These are phyloP conservation scores for Pisolithus thermaeus DNA, from an alignment of 1,284 basidiomycete species.

Conservation along the genomic window DNA sequence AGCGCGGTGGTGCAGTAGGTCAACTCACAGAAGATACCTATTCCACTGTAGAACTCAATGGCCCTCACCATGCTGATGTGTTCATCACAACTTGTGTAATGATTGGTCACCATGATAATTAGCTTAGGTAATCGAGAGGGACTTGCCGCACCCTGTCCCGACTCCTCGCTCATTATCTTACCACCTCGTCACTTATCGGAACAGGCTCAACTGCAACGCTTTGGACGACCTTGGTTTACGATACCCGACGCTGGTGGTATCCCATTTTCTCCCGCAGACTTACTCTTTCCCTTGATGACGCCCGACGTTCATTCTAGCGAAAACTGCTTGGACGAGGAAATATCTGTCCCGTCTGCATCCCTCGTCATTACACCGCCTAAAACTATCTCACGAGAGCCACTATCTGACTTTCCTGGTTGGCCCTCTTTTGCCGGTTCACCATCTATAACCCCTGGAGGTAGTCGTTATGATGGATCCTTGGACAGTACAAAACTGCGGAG, in stretches of 20 bases:
- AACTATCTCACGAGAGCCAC: constrained; percentile 5
- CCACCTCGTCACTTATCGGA: no score
- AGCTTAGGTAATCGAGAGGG: constrained; percentile 14
- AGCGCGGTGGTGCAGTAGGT: constrained; percentile 8
- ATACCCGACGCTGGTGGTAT: background rate
- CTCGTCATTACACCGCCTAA: constrained; percentile 11
- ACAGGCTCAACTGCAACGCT: background rate
- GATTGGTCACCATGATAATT: no score
- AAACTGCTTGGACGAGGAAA: constrained; percentile 3
- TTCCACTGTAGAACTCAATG: constrained; percentile 75
- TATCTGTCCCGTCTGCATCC: constrained; percentile 4
- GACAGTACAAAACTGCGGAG: constrained; percentile 8
- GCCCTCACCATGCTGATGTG: constrained; percentile 33
- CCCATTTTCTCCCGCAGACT: background rate
- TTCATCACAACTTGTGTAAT: no score
- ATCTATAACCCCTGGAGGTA: constrained; percentile 13
- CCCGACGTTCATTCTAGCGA: constrained; percentile 4
- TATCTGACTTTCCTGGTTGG: constrained; percentile 14
- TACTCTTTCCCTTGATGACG: constrained; percentile 6
- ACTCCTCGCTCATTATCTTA: constrained; percentile 4
- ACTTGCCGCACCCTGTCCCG: constrained; percentile 5
- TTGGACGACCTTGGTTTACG: background rate
- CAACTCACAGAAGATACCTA: constrained; percentile 39
- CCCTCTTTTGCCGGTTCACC: constrained; percentile 13
- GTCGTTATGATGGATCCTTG: constrained; percentile 3